Conservation (phyloP, 2,329 filamentous ascomycete species). For the Alternaria sp. region DNA sequence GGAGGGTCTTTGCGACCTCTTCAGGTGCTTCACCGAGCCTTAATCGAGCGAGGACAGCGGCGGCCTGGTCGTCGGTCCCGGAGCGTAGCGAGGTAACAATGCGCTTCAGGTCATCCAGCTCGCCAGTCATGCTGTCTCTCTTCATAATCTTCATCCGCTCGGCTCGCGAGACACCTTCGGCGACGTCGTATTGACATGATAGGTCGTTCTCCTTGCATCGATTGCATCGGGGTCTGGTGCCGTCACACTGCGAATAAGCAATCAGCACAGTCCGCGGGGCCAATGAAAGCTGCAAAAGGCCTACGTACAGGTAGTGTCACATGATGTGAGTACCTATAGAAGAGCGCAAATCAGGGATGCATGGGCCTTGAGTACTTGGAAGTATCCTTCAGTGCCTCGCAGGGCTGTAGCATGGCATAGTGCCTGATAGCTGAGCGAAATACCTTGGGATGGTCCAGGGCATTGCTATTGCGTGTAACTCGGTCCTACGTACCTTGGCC, state of each 20-base stretch:
- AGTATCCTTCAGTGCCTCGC: neutral
- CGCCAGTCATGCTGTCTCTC: slow-evolving; percentile 24
- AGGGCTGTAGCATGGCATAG: neutral
- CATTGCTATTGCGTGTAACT: slow-evolving; percentile 2
- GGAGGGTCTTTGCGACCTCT: slow-evolving; percentile 26
- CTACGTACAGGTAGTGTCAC: slow-evolving; percentile 14
- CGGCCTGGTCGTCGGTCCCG: slow-evolving; percentile 27
- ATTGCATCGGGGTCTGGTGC: slow-evolving; percentile 25
- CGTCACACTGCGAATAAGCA: slow-evolving; percentile 26
- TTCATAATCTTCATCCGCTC: slow-evolving; percentile 35
- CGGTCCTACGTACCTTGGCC: slow-evolving; percentile 27
- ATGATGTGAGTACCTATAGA: slow-evolving; percentile 10
- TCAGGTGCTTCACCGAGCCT: slow-evolving; percentile 28
- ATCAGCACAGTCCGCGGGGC: neutral
- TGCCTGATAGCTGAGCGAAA: neutral
- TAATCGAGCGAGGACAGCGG: slow-evolving; percentile 25
- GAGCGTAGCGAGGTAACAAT: slow-evolving; percentile 26
- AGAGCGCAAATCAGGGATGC: slow-evolving; percentile 1
- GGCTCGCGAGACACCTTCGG: slow-evolving; percentile 31
- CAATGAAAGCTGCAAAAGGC: neutral
- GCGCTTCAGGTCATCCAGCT: slow-evolving; percentile 29
- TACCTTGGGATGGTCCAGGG: neutral
- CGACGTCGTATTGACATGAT: slow-evolving; percentile 31
- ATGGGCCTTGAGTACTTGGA: neutral
- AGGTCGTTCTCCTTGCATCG: slow-evolving; percentile 27